A percentile compares a stretch with the other conserved stretches of the same genome.
phyloP scores from a whole-genome alignment of 176 grass and related monocot species.

The Oryza punctata region DNA sequence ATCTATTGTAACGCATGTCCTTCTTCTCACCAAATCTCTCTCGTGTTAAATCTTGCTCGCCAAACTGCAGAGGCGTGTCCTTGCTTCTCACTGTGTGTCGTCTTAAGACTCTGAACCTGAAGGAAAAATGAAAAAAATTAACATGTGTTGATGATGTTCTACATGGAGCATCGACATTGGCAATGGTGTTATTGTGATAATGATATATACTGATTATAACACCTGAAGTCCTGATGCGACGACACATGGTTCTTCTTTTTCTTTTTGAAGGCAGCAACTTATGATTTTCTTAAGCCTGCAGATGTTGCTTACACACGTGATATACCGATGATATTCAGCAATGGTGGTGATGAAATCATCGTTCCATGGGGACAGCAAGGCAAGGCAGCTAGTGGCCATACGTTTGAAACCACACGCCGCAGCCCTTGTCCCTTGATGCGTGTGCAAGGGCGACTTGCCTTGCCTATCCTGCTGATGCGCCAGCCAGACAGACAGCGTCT shows the following conservation, averaged over 20 bases:
- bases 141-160: not conserved
- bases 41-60: not conserved
- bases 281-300: too few relatives aligned
- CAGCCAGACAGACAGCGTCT: not conserved
- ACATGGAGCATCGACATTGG: not conserved
- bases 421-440: conserved; percentile 35
- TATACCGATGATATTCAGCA: not conserved
- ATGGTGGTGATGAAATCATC: too few relatives aligned
- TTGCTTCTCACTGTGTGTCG: not conserved
- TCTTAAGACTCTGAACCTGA: not conserved
- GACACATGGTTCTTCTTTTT: not conserved
- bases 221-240: not conserved
- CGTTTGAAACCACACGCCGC: conserved; percentile 32
- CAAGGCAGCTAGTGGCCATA: not conserved
- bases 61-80: not conserved
- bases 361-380: not conserved
- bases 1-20: not conserved
- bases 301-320: not conserved
- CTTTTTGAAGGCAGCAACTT: not conserved
- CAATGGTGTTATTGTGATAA: too few relatives aligned
- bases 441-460: conserved; percentile 12
- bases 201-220: not conserved
- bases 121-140: not conserved
- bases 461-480: not conserved
- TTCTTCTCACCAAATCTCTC: too few relatives aligned